Evolutionary conservation across 257 asterid species (phyloP), one percentile per base, ranked within the genome.

Genomic region (Ophiorrhiza pumila): DNA sequence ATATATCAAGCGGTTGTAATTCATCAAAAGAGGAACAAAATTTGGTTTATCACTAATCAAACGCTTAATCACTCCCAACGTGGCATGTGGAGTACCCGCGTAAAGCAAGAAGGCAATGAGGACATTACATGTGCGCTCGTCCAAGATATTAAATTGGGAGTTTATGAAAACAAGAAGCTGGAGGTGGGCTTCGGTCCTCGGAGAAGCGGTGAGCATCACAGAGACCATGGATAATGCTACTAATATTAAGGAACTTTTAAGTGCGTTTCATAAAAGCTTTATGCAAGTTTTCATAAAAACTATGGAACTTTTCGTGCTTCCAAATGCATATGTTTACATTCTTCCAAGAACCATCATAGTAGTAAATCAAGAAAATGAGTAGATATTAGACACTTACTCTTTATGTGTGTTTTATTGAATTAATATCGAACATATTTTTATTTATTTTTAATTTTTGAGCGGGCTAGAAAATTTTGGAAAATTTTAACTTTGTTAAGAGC

Each of bases 111-210:
- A 84, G 6, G 97, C 97, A 49, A 94, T 83, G 27, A 94, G 84
- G 11, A 94, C 90, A 49, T 90, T 91, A 65, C 97, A 94, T 7
- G 94, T 90, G 72, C 96, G 91, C 78, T 94, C 96, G 66, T 91
- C 96, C 18, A 91, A 91, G 57, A 85, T 74, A 68, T 80, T 23
- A 29, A 74, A 71, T 29, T 68, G 77, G 47, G 84, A 76, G 56
- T 77, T 57, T 47, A 88, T 27, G 69, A 81, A 85, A 9, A 67
- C 78, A 55, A 72, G 81, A 25, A 94, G 76, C 2, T 76, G 88
- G 8, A 63, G 70, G 75, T 91, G 97, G 71, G 97, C 98, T 83
- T 94, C 90, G n/a, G n/a, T n/a, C n/a, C n/a, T n/a, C n/a, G 13
- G 73, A 35, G 66, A 78, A 94, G 41, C 97, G 95, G 59, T 53